Percentiles rank a stretch among this genome's conserved stretches.
Evolutionary conservation across 345 rosid species (phyloP).

Genomic region (Populus alba): DNA sequence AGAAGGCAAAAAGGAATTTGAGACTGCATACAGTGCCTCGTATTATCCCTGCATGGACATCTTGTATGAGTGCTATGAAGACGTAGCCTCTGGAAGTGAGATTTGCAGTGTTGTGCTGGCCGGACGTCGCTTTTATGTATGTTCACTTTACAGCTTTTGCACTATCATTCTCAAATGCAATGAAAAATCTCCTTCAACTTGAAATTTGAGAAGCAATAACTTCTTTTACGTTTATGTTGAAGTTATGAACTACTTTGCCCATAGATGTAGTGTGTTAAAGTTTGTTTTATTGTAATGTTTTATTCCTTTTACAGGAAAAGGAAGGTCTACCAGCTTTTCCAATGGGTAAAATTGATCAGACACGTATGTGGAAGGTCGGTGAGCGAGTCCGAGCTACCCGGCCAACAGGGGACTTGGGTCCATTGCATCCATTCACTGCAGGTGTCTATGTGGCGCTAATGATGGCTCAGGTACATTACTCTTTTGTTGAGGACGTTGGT

Average conservation of each 20-base stretch:
- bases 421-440: constrained; percentile 75
- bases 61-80: constrained; percentile 84
- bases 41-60: constrained; percentile 88
- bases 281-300: background rate
- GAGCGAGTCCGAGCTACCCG: constrained; percentile 64
- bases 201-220: background rate
- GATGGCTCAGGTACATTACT: constrained; percentile 81
- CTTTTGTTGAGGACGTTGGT: background rate
- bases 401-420: constrained; percentile 78
- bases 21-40: constrained; percentile 74
- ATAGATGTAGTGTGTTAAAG: background rate
- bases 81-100: constrained; percentile 80
- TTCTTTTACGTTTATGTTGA: background rate
- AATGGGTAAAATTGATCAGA: constrained; percentile 94
- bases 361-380: constrained; percentile 96
- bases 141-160: background rate
- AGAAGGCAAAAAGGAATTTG: constrained; percentile 72
- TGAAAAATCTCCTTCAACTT: background rate
- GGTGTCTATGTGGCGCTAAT: constrained; percentile 87
- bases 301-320: constrained; percentile 55
- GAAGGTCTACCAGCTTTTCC: constrained; percentile 96
- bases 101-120: constrained; percentile 86
- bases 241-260: background rate
- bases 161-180: background rate
- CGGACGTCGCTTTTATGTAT: constrained; percentile 84